phyloP scores from a whole-genome alignment of 495 filamentous ascomycete species.

The Penicillium lagena region DNA sequence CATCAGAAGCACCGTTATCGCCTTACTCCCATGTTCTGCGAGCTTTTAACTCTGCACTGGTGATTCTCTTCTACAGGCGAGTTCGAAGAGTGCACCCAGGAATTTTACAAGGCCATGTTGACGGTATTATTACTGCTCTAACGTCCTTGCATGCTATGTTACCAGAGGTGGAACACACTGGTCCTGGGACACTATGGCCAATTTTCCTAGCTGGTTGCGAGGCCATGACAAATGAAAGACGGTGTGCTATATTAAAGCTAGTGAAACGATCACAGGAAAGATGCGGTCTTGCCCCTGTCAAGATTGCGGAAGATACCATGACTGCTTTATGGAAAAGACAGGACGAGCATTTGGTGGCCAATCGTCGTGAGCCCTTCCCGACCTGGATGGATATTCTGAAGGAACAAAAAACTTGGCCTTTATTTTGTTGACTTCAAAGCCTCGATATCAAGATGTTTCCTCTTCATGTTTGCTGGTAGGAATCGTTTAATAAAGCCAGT shows the following conservation, averaged over 20 bases:
- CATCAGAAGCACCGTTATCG: neutral
- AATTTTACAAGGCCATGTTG: constrained; percentile 13
- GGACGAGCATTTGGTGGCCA: constrained; percentile 8
- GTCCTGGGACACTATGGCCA: constrained; percentile 19
- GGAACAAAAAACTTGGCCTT: constrained; percentile 12
- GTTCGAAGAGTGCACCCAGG: constrained; percentile 16
- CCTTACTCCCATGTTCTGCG: constrained; percentile 7
- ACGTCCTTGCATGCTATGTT: constrained; percentile 4
- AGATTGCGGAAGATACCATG: constrained; percentile 10
- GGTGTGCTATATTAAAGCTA: constrained; percentile 4
- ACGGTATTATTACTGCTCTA: constrained; percentile 12
- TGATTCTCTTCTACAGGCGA: constrained; percentile 25
- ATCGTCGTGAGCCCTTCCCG: constrained; percentile 8
- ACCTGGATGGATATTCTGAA: constrained; percentile 16
- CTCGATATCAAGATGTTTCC: too few species aligned
- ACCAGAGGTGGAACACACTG: neutral
- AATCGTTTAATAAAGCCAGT: too few species aligned
- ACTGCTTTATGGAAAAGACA: constrained; percentile 13
- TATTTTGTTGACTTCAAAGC: constrained; percentile 9
- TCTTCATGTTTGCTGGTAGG: too few species aligned
- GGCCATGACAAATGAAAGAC: constrained; percentile 4
- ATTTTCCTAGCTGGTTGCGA: constrained; percentile 23
- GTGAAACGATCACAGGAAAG: constrained; percentile 6
- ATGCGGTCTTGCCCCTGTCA: constrained; percentile 7
- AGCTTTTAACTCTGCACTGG: constrained; percentile 16